A percentile compares a stretch with the other conserved stretches of the same genome.
Conservation (phyloP, 495 filamentous ascomycete species). For the Aspergillus haitiensis region DNA sequence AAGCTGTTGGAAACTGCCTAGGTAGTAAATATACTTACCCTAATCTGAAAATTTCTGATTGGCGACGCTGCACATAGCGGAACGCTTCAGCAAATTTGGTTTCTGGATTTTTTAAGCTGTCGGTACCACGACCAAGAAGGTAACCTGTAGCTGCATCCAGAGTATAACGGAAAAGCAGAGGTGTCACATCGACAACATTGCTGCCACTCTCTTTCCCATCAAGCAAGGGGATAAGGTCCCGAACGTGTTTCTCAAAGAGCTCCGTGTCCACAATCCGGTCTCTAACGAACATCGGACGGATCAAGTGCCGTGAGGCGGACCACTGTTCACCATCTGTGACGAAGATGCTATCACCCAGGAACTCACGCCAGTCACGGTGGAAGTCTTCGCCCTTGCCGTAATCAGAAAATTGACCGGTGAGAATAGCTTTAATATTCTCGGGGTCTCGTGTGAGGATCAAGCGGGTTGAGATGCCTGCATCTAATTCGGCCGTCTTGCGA, state of each 20-base stretch:
- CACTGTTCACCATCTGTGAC: constrained; percentile 71
- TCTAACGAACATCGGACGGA: constrained; percentile 80
- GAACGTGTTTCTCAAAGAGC: constrained; percentile 74
- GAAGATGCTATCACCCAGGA: constrained; percentile 80
- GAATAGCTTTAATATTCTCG: constrained; percentile 71
- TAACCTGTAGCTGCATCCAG: constrained; percentile 85
- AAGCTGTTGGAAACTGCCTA: not conserved
- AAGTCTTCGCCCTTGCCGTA: constrained; percentile 72
- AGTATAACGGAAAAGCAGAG: constrained; percentile 77
- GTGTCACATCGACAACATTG: constrained; percentile 62
- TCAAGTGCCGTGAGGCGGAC: constrained; percentile 72
- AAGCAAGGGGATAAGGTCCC: constrained; percentile 63
- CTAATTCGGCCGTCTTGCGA: constrained; percentile 60
- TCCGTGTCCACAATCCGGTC: constrained; percentile 79
- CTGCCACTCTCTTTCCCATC: constrained; percentile 48
- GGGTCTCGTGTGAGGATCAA: constrained; percentile 65
- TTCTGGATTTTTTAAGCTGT: constrained; percentile 61
- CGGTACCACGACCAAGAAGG: constrained; percentile 73
- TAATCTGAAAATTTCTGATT: constrained; percentile 58
- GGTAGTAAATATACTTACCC: constrained; percentile 38
- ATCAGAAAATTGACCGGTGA: constrained; percentile 70
- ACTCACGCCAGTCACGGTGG: constrained; percentile 67
- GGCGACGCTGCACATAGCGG: constrained; percentile 67
- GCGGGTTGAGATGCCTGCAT: constrained; percentile 53
- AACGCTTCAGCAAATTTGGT: constrained; percentile 71